Percentiles rank a stretch among this genome's conserved stretches.
phyloP scores from a whole-genome alignment of 352 stramenopile species.

The Globisporangium lucens region DNA sequence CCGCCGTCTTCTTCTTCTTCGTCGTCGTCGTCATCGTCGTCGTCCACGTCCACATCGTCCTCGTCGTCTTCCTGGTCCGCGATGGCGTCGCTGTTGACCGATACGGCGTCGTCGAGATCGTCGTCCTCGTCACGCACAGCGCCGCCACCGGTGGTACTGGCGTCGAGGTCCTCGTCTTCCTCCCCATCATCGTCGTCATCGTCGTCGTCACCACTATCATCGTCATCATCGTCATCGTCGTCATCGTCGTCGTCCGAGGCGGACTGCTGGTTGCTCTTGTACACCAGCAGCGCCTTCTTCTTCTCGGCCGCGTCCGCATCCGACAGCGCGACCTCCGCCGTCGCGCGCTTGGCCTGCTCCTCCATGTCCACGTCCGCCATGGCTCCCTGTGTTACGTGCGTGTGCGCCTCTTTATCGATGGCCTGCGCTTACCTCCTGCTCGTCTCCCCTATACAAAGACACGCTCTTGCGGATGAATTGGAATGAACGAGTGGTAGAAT shows the following conservation, averaged over 20 bases:
- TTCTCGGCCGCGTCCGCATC: slow-evolving; percentile 40
- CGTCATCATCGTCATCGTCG: slow-evolving; percentile 37
- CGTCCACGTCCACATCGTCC: slow-evolving; percentile 51
- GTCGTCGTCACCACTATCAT: slow-evolving; percentile 33
- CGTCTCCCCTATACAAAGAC: not conserved
- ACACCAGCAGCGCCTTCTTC: slow-evolving; percentile 79
- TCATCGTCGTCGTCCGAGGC: slow-evolving; percentile 57
- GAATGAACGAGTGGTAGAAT: not conserved
- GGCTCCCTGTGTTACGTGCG: not conserved
- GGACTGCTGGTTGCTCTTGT: slow-evolving; percentile 68
- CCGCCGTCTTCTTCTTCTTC: slow-evolving; percentile 46
- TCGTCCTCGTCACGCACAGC: slow-evolving; percentile 22
- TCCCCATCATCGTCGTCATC: slow-evolving; percentile 29
- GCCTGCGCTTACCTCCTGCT: not conserved
- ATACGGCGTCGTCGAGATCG: slow-evolving; percentile 20
- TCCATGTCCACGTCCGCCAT: slow-evolving; percentile 46
- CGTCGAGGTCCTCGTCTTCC: slow-evolving; percentile 24
- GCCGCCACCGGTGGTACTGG: slow-evolving; percentile 7
- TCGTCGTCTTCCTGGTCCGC: slow-evolving; percentile 23
- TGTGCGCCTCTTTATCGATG: not conserved
- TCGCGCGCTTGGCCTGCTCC: slow-evolving; percentile 15
- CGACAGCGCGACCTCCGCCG: slow-evolving; percentile 12
- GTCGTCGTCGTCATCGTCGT: slow-evolving; percentile 59
- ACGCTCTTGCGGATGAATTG: not conserved
- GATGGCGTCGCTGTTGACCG: not conserved